A percentile compares a stretch with the other conserved stretches of the same genome.
Evolutionary conservation across 352 stramenopile species (phyloP).

Genomic region (Sclerospora graminicola): DNA sequence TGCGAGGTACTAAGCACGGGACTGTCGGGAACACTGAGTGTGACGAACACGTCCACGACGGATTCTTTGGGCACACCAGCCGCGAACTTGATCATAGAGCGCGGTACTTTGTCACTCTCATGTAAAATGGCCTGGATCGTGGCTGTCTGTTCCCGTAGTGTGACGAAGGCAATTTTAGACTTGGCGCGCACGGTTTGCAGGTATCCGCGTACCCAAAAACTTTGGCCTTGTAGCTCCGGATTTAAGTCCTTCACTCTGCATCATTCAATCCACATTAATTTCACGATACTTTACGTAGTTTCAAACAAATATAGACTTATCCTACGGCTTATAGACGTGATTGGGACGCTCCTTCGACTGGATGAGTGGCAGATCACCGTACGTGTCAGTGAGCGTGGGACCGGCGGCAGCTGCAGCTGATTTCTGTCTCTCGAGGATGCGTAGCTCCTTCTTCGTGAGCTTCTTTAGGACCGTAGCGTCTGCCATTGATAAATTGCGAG

Average conservation of each 20-base stretch:
- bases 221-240: slow-evolving; percentile 73
- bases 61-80: slow-evolving; percentile 91
- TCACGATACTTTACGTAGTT: no score
- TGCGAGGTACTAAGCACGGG: slow-evolving; percentile 91
- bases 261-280: no score
- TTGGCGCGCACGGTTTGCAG: slow-evolving; percentile 92
- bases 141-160: slow-evolving; percentile 92
- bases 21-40: slow-evolving; percentile 76
- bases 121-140: slow-evolving; percentile 92
- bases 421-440: slow-evolving; percentile 83
- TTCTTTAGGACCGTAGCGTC: slow-evolving; percentile 61
- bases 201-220: slow-evolving; percentile 92
- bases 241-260: slow-evolving; percentile 42
- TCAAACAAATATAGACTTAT: not conserved
- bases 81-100: slow-evolving; percentile 97
- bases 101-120: slow-evolving; percentile 83
- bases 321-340: slow-evolving; percentile 52
- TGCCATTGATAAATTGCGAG: slow-evolving; percentile 22
- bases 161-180: slow-evolving; percentile 94
- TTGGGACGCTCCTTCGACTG: slow-evolving; percentile 78
- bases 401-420: slow-evolving; percentile 43
- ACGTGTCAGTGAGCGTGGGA: slow-evolving; percentile 76
- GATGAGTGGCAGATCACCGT: slow-evolving; percentile 83
- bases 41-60: slow-evolving; percentile 94
- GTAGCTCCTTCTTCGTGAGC: slow-evolving; percentile 86